phyloP scores from a whole-genome alignment of 2,329 filamentous ascomycete species.

The Coniosporium tulheliwenetii region DNA sequence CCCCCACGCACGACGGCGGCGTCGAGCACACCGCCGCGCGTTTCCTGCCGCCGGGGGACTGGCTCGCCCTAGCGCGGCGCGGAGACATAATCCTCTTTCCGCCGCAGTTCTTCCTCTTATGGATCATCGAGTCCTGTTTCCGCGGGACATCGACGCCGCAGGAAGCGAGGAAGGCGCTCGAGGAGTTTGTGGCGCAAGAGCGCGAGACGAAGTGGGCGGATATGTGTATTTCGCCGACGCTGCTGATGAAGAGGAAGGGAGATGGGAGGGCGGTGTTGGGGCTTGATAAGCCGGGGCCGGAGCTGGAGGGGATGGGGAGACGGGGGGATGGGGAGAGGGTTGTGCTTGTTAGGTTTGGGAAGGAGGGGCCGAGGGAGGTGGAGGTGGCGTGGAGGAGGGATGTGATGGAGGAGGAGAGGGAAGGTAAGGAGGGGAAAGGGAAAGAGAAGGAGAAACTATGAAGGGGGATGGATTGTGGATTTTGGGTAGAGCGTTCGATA shows the following conservation, averaged over 20 bases:
- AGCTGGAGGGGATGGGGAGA: slow-evolving; percentile 33
- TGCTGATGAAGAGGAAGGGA: slow-evolving; percentile 21
- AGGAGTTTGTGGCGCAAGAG: slow-evolving; percentile 33
- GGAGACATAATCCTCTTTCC: slow-evolving; percentile 75
- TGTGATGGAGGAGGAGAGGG: slow-evolving; percentile 35
- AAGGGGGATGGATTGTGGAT: background rate
- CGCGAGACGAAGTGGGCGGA: slow-evolving; percentile 25
- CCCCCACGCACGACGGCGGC: slow-evolving; percentile 56
- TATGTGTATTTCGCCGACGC: slow-evolving; percentile 26
- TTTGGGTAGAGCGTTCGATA: too few relatives aligned
- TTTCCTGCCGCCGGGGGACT: slow-evolving; percentile 56
- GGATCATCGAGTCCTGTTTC: slow-evolving; percentile 41
- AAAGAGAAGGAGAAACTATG: slow-evolving; percentile 25
- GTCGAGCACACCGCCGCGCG: slow-evolving; percentile 59
- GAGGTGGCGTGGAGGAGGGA: slow-evolving; percentile 31
- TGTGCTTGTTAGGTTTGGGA: slow-evolving; percentile 39
- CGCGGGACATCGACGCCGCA: slow-evolving; percentile 12
- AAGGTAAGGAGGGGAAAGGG: slow-evolving; percentile 33
- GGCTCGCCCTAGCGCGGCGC: slow-evolving; percentile 47
- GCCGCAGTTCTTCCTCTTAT: slow-evolving; percentile 66
- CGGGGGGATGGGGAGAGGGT: slow-evolving; percentile 38
- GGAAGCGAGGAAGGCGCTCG: slow-evolving; percentile 29
- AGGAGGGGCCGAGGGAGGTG: slow-evolving; percentile 40
- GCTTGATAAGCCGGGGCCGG: slow-evolving; percentile 38
- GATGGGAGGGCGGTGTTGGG: slow-evolving; percentile 37